Conservation (phyloP, 805 yeast genomes). For the Yarrowia sp. region DNA sequence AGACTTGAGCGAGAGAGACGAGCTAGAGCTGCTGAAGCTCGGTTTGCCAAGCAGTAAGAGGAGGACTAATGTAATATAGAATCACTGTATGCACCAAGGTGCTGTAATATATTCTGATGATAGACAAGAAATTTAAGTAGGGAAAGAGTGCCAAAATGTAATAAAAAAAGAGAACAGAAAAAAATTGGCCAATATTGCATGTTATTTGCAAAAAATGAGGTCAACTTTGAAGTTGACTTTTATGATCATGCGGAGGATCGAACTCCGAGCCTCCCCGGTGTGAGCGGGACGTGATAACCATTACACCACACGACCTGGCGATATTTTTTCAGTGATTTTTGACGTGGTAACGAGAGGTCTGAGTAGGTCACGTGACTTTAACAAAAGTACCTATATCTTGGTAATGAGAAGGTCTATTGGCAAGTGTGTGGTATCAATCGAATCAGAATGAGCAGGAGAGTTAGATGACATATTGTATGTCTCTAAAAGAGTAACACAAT, state of each 20-base stretch:
- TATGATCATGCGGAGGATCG: constrained; percentile 41
- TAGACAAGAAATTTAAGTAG: too few relatives aligned
- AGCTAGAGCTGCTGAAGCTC: constrained; percentile 95
- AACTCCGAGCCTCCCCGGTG: constrained; percentile 42
- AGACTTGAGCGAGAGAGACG: constrained; percentile 90
- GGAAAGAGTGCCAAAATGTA: too few relatives aligned
- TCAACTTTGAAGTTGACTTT: too few relatives aligned
- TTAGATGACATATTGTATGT: too few relatives aligned
- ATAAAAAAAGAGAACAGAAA: too few relatives aligned
- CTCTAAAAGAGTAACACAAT: neutral
- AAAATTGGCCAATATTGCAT: neutral
- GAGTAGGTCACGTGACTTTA: neutral
- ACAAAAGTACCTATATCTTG: neutral
- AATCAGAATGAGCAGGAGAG: neutral
- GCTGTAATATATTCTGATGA: constrained; percentile 5
- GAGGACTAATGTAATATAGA: neutral
- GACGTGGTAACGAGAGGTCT: neutral
- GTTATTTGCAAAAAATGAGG: too few relatives aligned
- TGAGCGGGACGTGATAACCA: constrained; percentile 41
- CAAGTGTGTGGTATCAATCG: neutral
- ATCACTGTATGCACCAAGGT: neutral
- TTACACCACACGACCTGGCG: constrained; percentile 37
- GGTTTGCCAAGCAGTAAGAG: constrained; percentile 55
- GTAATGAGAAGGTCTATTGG: too few relatives aligned
- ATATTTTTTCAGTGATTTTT: neutral